Percentiles rank a stretch among this genome's conserved stretches.
phyloP scores from a whole-genome alignment of 2,329 filamentous ascomycete species.

The Didymellaceae sp. region DNA sequence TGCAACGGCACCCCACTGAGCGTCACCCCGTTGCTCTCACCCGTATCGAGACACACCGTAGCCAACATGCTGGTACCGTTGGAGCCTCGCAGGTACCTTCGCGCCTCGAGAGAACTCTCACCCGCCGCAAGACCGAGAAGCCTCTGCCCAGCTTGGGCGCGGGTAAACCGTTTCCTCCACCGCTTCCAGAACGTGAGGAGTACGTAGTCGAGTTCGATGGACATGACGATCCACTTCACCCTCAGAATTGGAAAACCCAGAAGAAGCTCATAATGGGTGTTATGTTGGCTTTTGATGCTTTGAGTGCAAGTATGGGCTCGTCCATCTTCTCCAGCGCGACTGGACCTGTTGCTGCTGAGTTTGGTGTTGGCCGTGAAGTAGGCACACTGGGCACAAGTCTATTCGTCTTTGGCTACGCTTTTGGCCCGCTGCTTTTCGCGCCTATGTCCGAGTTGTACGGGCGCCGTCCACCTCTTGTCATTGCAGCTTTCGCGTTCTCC shows the following conservation, averaged over 20 bases:
- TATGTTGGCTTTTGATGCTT: constrained; percentile 75
- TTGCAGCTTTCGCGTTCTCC: constrained; percentile 58
- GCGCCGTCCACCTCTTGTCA: constrained; percentile 56
- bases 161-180: constrained; percentile 74
- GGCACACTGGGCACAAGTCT: constrained; percentile 44
- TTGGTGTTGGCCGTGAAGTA: constrained; percentile 37
- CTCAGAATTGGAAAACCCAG: constrained; percentile 82
- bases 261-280: constrained; percentile 76
- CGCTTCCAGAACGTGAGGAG: constrained; percentile 71
- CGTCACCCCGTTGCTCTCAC: constrained; percentile 72
- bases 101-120: constrained; percentile 52
- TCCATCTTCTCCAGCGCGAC: constrained; percentile 53
- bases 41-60: constrained; percentile 73
- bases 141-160: constrained; percentile 73
- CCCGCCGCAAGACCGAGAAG: constrained; percentile 46
- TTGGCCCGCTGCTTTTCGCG: constrained; percentile 52
- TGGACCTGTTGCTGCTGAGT: constrained; percentile 36
- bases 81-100: constrained; percentile 55
- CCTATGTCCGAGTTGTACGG: constrained; percentile 61
- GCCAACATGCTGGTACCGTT: constrained; percentile 75
- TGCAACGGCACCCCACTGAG: constrained; percentile 56
- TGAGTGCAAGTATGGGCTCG: constrained; percentile 71
- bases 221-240: constrained; percentile 80
- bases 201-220: constrained; percentile 75
- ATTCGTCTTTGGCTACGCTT: constrained; percentile 48